Base-by-base conservation (phyloP, 1,284 basidiomycete species). In the Cryptococcus wingfieldii region DNA sequence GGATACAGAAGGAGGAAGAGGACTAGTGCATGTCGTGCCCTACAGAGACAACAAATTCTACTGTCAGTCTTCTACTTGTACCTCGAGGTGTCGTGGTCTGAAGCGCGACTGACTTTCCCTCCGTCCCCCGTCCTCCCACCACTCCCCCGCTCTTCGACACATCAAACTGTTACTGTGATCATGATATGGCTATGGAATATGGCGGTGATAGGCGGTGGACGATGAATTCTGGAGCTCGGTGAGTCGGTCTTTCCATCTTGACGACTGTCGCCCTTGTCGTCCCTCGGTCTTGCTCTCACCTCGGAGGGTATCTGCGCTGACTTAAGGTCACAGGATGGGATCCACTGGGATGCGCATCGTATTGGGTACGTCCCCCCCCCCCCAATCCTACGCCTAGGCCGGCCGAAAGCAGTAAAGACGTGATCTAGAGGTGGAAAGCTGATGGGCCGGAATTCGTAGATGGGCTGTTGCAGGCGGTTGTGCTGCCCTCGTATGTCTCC, bases 391-490 rank as follows among this genome's bases (percentile, higher is more conserved):
- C 2, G 19, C 19, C 19, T 19, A 1, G 19, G 19, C 19, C 19
- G 19, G 19, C 19, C 19, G 19, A 2, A 1, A 1, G 23, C 3
- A 23, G 23, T 23, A 23, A 23, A 23, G 23, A 23, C 23, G 23
- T 23, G 23, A 23, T 23, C 23, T 23, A 23, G 23, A 23, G 2
- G 23, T 23, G 23, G 23, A 23, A 23, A 23, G 23, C 23, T 23
- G 23, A 23, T 23, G 23, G 23, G 23, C 23, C 1, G 23, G 23
- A 6, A 31, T 13, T 42, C 38, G 13, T 41, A 64, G 66, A 31
- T 68, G 69, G 69, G 63, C 68, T 0, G 63, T 71, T 14, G 52
- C 68, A 5, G 69, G 69, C 37, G 60, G 56, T 28, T 69, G 68
- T 56, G 69, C 66, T 12, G 62, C 61, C 38, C 34, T 65, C 13